Evolutionary conservation across 371 early-diverging fungal genomes (phyloP), one percentile per base, ranked within the genome.

Genomic region (Chytridiales sp.): DNA sequence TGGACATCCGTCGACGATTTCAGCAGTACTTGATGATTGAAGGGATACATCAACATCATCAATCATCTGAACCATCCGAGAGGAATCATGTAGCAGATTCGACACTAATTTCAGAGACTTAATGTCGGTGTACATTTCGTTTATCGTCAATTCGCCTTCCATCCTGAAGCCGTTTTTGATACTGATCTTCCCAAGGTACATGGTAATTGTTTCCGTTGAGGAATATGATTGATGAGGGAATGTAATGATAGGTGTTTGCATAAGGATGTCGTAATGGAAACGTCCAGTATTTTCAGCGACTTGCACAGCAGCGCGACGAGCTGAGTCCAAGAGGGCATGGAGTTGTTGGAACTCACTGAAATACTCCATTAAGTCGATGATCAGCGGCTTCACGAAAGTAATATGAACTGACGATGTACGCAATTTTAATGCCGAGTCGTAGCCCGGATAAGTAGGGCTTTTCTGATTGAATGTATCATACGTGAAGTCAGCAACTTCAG

Each of bases 221-320:
- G 19, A 42, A 38, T 51, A 38, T 29, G 60, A 72, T 6, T 77
- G 77, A n/a, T 85, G 79, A 0, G 96, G 95, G 60, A 94, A 87
- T 3, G 85, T 80, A n/a, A 97, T 77, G 30, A 95, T 85, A 0
- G 98, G 98, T 21, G 95, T 87, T n/a, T 84, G 80, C 68, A 97
- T 81, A 8, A 74, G 64, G 13, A 96, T 76, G 61, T 94, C 90
- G 72, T 92, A 93, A 56, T 91, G 90, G 40, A 90, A 86, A 57
- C 86, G 88, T 30, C 86, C 83, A 3, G 77, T 81, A 1, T 78
- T 76, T 47, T 88, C 85, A 47, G 88, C 88, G 24, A 91, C 75
- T 52, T 92, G 85, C 0, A 85, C 79, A 1, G 95, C 94, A 3
- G 92, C 91, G 27, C 77, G 75, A 8, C 95, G 77, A 1, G 97